A percentile compares a stretch with the other conserved stretches of the same genome.
phyloP scores from a whole-genome alignment of 164 flowering plant species.

The Tetrastigma voinierianum region DNA sequence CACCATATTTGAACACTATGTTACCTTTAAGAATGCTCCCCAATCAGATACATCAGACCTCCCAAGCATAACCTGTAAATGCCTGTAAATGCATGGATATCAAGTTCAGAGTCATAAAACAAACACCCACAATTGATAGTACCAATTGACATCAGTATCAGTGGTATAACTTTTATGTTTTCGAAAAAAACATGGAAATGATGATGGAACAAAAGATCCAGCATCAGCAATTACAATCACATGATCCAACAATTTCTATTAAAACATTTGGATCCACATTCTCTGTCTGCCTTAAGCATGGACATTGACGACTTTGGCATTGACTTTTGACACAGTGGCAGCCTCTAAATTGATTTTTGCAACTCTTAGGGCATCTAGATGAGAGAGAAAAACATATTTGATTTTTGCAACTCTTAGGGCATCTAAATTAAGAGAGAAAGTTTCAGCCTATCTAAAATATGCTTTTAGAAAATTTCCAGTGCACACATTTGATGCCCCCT shows the following conservation, averaged over 20 bases:
- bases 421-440: slow-evolving; percentile 40
- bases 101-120: slow-evolving; percentile 5
- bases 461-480: too few relatives aligned
- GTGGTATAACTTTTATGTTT: neutral
- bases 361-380: slow-evolving; percentile 85
- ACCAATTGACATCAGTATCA: too few relatives aligned
- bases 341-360: slow-evolving; percentile 97
- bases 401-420: slow-evolving; percentile 78
- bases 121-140: neutral
- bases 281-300: slow-evolving; percentile 98
- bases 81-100: slow-evolving; percentile 5
- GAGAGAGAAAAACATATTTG: neutral
- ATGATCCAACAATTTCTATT: slow-evolving; percentile 99
- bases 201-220: neutral
- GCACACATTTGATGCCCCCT: too few relatives aligned
- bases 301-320: slow-evolving; percentile 98
- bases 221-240: slow-evolving; percentile 29
- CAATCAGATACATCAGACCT: slow-evolving; percentile 97
- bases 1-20: neutral
- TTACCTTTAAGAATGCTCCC: slow-evolving; percentile 99
- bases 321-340: slow-evolving; percentile 99
- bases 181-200: neutral
- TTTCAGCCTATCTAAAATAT: too few relatives aligned
- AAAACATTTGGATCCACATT: slow-evolving; percentile 99
- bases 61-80: slow-evolving; percentile 89